Conservation (phyloP, 78 protist species). For the Abeoforma whisleri region DNA sequence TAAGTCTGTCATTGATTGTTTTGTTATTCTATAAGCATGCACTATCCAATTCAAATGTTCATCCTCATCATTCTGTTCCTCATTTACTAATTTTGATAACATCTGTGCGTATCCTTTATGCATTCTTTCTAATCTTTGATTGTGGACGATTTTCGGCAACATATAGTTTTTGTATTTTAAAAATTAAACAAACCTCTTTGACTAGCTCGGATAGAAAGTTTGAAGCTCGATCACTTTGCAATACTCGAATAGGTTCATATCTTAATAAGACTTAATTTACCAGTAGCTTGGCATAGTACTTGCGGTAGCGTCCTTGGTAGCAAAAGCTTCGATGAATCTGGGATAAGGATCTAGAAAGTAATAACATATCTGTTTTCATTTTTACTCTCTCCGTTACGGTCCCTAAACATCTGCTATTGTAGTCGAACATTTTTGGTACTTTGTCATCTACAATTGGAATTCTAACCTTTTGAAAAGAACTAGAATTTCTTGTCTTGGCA, state of each 20-base stretch:
- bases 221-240: background rate
- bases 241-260: background rate
- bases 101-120: background rate
- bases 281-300: background rate
- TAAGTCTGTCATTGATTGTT: too few relatives aligned
- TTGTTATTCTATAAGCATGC: background rate
- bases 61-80: background rate
- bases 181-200: background rate
- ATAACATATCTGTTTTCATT: too few relatives aligned
- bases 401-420: too few relatives aligned
- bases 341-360: too few relatives aligned
- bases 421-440: too few relatives aligned
- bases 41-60: too few relatives aligned
- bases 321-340: too few relatives aligned
- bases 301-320: too few relatives aligned
- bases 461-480: too few relatives aligned
- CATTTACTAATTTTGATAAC: background rate
- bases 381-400: too few relatives aligned
- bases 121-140: background rate
- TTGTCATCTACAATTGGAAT: too few relatives aligned
- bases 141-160: background rate
- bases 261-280: background rate
- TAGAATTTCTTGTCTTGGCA: background rate
- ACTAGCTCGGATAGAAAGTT: background rate
- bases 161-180: background rate